Conservation (phyloP, 257 asterid species). For the Nicotiana tomentosiformis region DNA sequence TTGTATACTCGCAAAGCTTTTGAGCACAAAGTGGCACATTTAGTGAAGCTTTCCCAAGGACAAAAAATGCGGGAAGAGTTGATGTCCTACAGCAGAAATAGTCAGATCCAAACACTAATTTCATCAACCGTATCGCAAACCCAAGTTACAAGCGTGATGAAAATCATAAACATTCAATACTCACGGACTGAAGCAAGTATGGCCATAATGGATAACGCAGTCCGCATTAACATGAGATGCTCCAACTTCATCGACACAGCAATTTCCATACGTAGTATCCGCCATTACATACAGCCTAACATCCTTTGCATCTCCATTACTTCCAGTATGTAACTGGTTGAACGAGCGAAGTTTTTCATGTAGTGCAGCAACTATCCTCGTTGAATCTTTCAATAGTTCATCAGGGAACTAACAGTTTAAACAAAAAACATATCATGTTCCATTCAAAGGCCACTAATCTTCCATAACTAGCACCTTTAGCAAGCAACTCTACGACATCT, state of each 20-base stretch:
- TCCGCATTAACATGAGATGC: conserved; percentile 83
- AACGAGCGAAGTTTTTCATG: conserved; percentile 31
- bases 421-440: background rate
- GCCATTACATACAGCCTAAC: conserved; percentile 89
- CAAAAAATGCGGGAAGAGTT: conserved; percentile 69
- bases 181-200: conserved; percentile 95
- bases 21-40: conserved; percentile 44
- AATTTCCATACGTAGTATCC: conserved; percentile 88
- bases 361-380: conserved; percentile 48
- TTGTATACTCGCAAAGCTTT: conserved; percentile 30
- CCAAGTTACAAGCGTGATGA: background rate
- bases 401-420: conserved; percentile 59
- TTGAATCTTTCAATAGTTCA: conserved; percentile 64
- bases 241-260: conserved; percentile 96
- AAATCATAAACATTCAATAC: conserved; percentile 13
- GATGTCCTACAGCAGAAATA: conserved; percentile 57
- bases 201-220: conserved; percentile 76
- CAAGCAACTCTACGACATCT: background rate
- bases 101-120: background rate
- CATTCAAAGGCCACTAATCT: background rate
- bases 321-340: background rate
- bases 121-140: background rate
- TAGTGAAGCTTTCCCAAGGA: conserved; percentile 72
- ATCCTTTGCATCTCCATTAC: conserved; percentile 11
- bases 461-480: background rate